Evolutionary conservation across 768 basidiomycete species (phyloP), one percentile per base, ranked within the genome.

Genomic region (Kwoniella europaea): DNA sequence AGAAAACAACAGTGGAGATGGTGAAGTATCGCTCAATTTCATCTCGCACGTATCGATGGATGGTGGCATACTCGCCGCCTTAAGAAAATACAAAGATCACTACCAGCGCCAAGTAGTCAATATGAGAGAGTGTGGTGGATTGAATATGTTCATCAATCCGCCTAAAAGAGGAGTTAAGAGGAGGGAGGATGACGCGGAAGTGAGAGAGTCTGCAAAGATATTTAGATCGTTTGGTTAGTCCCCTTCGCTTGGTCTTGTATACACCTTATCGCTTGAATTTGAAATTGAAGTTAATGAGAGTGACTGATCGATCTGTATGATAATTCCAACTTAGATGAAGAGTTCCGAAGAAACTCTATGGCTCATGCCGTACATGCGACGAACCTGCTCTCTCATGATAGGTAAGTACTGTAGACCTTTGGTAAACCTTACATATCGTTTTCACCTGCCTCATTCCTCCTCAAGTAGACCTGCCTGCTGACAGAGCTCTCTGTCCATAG

Each of bases 301-400:
- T 24, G 24, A 22, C 59, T 43, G 15, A 22, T 55, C 24, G 16
- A 43, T 22, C 29, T 15, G 41, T n/a, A 35, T 35, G 35, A 7
- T 6, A 35, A 7, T 35, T 0, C 35, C 35, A 35, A 35, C 35
- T 35, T n/a, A 67, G 71, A 27, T 6, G 10, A 50, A n/a, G 66
- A 62, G 22, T 71, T 71, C 24, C 42, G 46, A n/a, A 42, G 29
- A n/a, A 56, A 59, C 4, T 54, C 63, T n/a, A 68, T 67, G 16
- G 66, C 63, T 44, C 73, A 74, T 62, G 73, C 73, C 3, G 73
- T 71, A 12, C 73, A 74, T 64, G 68, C 73, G 5, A 68, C 66
- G 1, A 74, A 74, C 54, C 66, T 74, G 6, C 18, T 64, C 2
- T 55, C 50, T 6, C 16, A 55, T n/a, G 69, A 74, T 50, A 18